Percentiles rank a stretch among this genome's conserved stretches.
These are phyloP conservation scores for Quercus suber DNA, from an alignment of 306 rosid genomes.

Conservation along the genomic window DNA sequence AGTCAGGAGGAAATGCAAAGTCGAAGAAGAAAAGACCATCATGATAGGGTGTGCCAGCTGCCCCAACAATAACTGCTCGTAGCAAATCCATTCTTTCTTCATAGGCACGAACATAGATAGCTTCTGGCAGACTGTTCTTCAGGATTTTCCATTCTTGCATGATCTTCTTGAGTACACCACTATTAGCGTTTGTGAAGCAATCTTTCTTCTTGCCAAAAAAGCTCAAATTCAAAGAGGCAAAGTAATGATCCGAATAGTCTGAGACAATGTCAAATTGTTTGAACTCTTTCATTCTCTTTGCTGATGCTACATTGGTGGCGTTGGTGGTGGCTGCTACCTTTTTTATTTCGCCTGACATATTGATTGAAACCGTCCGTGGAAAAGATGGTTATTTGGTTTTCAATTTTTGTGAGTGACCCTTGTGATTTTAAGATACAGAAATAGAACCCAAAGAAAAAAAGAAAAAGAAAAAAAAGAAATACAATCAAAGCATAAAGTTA, in stretches of 20 bases:
- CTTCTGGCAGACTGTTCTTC: neutral
- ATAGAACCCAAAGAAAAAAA: no score
- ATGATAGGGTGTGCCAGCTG: neutral
- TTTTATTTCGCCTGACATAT: no score
- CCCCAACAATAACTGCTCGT: neutral
- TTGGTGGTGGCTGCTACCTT: no score
- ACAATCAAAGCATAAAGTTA: no score
- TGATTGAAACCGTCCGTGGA: no score
- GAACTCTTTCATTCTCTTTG: neutral
- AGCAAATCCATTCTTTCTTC: neutral
- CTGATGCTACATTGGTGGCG: no score
- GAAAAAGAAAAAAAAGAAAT: no score
- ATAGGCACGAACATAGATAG: neutral
- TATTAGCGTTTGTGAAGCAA: neutral
- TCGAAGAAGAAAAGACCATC: conserved; percentile 7
- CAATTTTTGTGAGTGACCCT: no score
- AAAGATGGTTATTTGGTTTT: no score
- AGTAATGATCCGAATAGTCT: neutral
- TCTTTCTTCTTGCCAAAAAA: neutral
- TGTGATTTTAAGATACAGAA: no score
- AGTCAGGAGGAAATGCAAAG: neutral
- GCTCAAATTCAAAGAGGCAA: no score
- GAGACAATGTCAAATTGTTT: neutral
- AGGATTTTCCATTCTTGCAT: neutral
- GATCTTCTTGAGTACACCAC: neutral